A percentile compares a stretch with the other conserved stretches of the same genome.
phyloP scores from a whole-genome alignment of 495 filamentous ascomycete genomes.

The Terfezia claveryi region DNA sequence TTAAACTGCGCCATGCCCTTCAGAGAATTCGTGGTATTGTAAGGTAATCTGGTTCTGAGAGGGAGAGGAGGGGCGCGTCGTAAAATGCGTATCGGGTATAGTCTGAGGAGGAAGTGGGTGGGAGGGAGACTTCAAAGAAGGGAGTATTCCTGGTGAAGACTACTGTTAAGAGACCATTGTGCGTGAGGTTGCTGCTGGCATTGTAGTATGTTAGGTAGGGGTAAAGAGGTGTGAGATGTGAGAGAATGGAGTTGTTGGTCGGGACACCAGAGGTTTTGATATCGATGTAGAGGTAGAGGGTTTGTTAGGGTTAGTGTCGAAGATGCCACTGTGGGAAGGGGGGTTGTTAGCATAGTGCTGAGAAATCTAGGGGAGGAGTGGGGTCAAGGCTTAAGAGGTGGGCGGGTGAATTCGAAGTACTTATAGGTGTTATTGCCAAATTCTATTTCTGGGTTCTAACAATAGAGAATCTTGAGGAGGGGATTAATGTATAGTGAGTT shows the following conservation, averaged over 20 bases:
- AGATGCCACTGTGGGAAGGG: slow-evolving; percentile 30
- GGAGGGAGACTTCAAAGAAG: slow-evolving; percentile 29
- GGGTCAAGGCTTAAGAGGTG: background rate
- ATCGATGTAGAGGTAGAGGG: slow-evolving; percentile 50
- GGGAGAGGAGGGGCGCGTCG: slow-evolving; percentile 38
- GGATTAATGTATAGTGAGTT: slow-evolving; percentile 42
- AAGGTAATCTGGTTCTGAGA: slow-evolving; percentile 35
- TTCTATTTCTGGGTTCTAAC: slow-evolving; percentile 28
- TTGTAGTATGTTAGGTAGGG: slow-evolving; percentile 39
- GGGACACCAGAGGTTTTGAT: slow-evolving; percentile 34
- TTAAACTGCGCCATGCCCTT: slow-evolving; percentile 21
- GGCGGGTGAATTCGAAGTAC: background rate
- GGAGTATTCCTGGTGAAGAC: slow-evolving; percentile 63
- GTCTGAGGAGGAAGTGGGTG: slow-evolving; percentile 16
- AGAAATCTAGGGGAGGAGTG: background rate
- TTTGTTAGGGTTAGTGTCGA: slow-evolving; percentile 36
- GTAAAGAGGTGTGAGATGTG: slow-evolving; percentile 40
- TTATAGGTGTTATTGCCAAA: slow-evolving; percentile 21
- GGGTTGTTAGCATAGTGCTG: background rate
- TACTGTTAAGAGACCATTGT: slow-evolving; percentile 43
- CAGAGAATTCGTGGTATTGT: slow-evolving; percentile 15
- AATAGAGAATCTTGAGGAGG: slow-evolving; percentile 32
- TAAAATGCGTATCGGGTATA: slow-evolving; percentile 42
- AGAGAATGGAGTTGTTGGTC: slow-evolving; percentile 34
- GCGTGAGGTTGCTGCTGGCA: slow-evolving; percentile 19